Conservation (phyloP, 2,329 filamentous ascomycete genomes). For the Pseudocercospora musae region DNA sequence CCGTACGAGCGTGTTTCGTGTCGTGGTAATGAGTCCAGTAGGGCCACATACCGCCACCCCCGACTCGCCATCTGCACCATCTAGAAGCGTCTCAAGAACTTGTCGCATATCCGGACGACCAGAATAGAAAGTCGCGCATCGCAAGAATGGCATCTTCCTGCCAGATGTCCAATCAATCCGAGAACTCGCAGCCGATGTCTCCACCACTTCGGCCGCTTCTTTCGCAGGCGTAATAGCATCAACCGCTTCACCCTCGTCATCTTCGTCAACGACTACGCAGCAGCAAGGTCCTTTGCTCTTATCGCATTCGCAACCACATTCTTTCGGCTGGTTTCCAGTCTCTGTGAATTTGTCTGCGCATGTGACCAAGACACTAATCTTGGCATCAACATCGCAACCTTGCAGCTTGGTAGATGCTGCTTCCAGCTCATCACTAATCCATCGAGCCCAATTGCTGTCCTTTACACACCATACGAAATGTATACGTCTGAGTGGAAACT, state of each 20-base stretch:
- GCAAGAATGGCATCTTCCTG: conserved; percentile 17
- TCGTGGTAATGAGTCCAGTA: conserved; percentile 20
- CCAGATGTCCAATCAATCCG: not conserved
- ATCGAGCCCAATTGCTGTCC: conserved; percentile 20
- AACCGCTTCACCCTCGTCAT: conserved; percentile 14
- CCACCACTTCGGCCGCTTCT: not conserved
- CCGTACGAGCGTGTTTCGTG: conserved; percentile 22
- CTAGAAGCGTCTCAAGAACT: conserved; percentile 21
- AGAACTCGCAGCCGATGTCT: not conserved
- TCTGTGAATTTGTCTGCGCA: conserved; percentile 27
- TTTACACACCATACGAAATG: conserved; percentile 31
- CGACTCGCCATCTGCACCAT: conserved; percentile 27
- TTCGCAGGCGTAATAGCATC: conserved; percentile 6
- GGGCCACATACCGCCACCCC: conserved; percentile 27
- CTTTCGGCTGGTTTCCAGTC: conserved; percentile 13
- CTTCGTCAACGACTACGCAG: conserved; percentile 20
- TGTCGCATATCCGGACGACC: conserved; percentile 23
- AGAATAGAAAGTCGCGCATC: conserved; percentile 25
- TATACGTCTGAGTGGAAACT: conserved; percentile 23
- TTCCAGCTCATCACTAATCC: conserved; percentile 23
- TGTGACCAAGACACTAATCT: conserved; percentile 27
- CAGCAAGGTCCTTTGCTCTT: conserved; percentile 27
- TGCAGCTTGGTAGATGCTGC: conserved; percentile 20
- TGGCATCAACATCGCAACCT: conserved; percentile 19
- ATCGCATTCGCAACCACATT: conserved; percentile 27